These are phyloP conservation scores for Neurospora sp. DNA, from an alignment of 495 filamentous ascomycete genomes.

Conservation along the genomic window DNA sequence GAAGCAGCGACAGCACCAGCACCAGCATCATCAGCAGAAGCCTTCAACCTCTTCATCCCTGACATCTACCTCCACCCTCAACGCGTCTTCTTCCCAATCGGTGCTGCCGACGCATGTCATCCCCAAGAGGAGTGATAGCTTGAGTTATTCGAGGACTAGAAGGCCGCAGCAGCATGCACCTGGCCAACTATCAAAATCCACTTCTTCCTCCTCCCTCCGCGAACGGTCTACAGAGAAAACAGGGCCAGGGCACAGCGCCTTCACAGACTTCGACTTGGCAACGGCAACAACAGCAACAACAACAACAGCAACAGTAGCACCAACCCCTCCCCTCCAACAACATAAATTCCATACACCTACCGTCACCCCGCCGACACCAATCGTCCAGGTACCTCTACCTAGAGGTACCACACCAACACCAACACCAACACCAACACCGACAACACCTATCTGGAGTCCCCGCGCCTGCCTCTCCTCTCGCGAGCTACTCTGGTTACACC, in stretches of 20 bases:
- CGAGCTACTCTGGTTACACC: slow-evolving; percentile 32
- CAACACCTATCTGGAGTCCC: background rate
- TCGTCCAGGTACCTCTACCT: background rate
- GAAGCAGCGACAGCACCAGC: background rate
- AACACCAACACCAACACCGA: background rate
- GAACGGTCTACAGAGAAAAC: background rate
- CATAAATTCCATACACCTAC: background rate
- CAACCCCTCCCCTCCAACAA: background rate
- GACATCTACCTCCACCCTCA: background rate
- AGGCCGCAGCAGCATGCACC: background rate
- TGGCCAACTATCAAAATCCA: background rate
- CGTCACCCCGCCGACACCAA: slow-evolving; percentile 6
- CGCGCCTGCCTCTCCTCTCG: background rate
- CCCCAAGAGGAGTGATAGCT: background rate
- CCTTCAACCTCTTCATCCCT: background rate
- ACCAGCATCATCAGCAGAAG: background rate
- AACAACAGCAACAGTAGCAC: background rate
- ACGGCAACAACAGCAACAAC: background rate
- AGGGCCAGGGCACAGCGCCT: too few species aligned
- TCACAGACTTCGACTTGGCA: background rate
- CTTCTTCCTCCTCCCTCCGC: background rate
- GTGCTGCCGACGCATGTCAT: background rate
- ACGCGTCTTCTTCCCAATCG: background rate
- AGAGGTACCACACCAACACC: background rate
- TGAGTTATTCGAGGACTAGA: background rate